Base-by-base conservation (phyloP, 345 rosid species). In the Schrenkiella parvula region DNA sequence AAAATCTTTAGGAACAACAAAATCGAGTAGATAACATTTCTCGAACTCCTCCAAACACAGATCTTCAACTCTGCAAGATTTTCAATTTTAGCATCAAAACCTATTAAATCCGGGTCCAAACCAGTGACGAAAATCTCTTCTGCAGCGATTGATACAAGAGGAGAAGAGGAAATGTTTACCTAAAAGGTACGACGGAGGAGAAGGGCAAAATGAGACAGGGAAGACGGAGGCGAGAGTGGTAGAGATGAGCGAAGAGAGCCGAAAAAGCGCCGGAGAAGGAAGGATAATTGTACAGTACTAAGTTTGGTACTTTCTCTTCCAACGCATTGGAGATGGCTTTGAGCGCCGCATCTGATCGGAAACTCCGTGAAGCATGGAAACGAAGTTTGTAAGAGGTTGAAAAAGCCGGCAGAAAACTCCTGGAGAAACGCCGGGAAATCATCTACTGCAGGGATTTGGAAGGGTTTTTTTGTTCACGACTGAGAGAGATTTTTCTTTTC, bases 181-280 rank as follows among this genome's bases (percentile, higher is more conserved):
- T 81, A 76, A 89, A 63, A 34, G 98, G 92, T 26, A 79, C 85
- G 54, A 86, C 80, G 60, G 89, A 84, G 53, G 97, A 93, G 80
- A 85, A 91, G 42, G 98, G 97, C 74, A 89, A 73, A 29, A 87
- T 19, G 63, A 93, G 91, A 85, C 78, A 86, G 34, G 90, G 91
- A 61, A 83, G 54, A 77, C 54, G 73, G 78, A 83, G 77, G 34
- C 78, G 95, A 42, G 88, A 81, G 81, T 89, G 97, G 80, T 84
- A 89, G 79, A 86, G 87, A 53, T 73, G 86, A 71, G 96, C 91
- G 69, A 89, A 87, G 79, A 90, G 80, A 79, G 97, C 93, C 10
- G 91, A 86, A 77, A 82, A 84, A 1, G 92, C 92, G 29, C 98
- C 98, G 4, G 98, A 85, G 80, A 86, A 85, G 0, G 97, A 93